phyloP scores from a whole-genome alignment of 176 grass and related monocot genomes.

The Tillandsia fasciculata region DNA sequence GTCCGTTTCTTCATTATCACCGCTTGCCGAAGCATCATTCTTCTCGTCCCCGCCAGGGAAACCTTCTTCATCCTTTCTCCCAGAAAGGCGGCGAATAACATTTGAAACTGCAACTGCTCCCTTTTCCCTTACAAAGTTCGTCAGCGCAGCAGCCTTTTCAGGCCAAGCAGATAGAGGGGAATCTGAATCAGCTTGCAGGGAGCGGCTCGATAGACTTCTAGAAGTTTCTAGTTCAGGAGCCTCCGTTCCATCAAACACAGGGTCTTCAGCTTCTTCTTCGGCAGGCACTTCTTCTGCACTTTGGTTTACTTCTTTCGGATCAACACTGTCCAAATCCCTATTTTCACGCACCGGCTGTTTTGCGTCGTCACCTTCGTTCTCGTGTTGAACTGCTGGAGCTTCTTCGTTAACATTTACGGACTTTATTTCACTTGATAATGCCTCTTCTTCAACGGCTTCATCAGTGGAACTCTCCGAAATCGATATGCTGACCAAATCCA shows the following conservation, averaged over 20 bases:
- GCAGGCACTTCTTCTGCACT: slow-evolving; percentile 36
- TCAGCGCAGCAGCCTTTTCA: slow-evolving; percentile 74
- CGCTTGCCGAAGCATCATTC: slow-evolving; percentile 32
- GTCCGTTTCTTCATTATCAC: slow-evolving; percentile 16
- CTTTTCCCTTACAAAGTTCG: slow-evolving; percentile 89
- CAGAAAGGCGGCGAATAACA: slow-evolving; percentile 74
- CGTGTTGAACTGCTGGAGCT: slow-evolving; percentile 10
- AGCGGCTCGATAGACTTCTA: slow-evolving; percentile 38
- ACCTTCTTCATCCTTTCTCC: slow-evolving; percentile 65
- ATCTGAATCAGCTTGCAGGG: slow-evolving; percentile 33
- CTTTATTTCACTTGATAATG: slow-evolving; percentile 35
- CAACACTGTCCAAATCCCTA: slow-evolving; percentile 15
- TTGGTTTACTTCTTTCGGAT: slow-evolving; percentile 31
- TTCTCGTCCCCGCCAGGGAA: slow-evolving; percentile 37
- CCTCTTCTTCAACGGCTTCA: slow-evolving; percentile 15
- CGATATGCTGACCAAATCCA: background rate
- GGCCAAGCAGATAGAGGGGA: slow-evolving; percentile 42
- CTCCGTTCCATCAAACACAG: slow-evolving; percentile 96
- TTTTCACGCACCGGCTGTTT: slow-evolving; percentile 21
- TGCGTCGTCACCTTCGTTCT: slow-evolving; percentile 25
- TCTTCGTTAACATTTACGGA: slow-evolving; percentile 32
- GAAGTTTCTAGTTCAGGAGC: slow-evolving; percentile 51
- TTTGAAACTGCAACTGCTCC: slow-evolving; percentile 63
- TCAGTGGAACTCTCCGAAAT: slow-evolving; percentile 27
- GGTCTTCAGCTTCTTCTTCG: slow-evolving; percentile 61